Evolutionary conservation across 2,329 filamentous ascomycete genomes (phyloP).

Genomic region (Phaeomoniella chlamydospora): DNA sequence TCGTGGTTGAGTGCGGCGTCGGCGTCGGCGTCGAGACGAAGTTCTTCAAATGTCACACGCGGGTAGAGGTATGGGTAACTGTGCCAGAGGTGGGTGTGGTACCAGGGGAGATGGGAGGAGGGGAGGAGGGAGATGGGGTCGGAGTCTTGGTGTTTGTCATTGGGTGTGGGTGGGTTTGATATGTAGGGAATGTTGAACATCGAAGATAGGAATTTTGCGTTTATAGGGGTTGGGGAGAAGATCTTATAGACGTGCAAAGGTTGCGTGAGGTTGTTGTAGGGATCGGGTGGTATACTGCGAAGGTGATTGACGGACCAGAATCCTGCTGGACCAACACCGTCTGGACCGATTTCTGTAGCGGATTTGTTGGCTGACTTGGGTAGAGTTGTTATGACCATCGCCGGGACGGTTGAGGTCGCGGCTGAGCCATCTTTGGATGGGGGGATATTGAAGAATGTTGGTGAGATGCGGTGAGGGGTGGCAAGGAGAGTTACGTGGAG

Average conservation of each 20-base stretch:
- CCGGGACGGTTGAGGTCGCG: constrained; percentile 44
- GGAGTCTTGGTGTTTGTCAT: constrained; percentile 9
- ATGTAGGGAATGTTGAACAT: constrained; percentile 32
- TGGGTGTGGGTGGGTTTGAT: constrained; percentile 1
- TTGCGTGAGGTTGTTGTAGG: constrained; percentile 5
- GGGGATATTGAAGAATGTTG: constrained; percentile 56
- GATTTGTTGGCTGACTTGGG: constrained; percentile 39
- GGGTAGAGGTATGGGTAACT: constrained; percentile 79
- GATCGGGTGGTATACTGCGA: constrained; percentile 44
- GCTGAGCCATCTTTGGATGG: no score
- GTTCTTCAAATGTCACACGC: constrained; percentile 73
- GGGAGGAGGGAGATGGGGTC: constrained; percentile 12
- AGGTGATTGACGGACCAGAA: constrained; percentile 83
- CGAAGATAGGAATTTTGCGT: constrained; percentile 28
- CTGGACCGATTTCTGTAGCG: constrained; percentile 23
- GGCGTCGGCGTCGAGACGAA: constrained; percentile 37
- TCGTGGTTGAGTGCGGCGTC: neutral
- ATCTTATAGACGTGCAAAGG: constrained; percentile 48
- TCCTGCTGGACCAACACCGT: constrained; percentile 55
- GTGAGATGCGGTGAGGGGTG: constrained; percentile 57
- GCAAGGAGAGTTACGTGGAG: constrained; percentile 85
- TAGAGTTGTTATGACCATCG: constrained; percentile 71
- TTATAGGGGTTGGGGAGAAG: constrained; percentile 41
- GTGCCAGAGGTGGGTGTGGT: constrained; percentile 62
- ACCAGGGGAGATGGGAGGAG: constrained; percentile 52